Evolutionary conservation across 805 yeast genomes (phyloP).

Genomic region (Starmerella davenportii): DNA sequence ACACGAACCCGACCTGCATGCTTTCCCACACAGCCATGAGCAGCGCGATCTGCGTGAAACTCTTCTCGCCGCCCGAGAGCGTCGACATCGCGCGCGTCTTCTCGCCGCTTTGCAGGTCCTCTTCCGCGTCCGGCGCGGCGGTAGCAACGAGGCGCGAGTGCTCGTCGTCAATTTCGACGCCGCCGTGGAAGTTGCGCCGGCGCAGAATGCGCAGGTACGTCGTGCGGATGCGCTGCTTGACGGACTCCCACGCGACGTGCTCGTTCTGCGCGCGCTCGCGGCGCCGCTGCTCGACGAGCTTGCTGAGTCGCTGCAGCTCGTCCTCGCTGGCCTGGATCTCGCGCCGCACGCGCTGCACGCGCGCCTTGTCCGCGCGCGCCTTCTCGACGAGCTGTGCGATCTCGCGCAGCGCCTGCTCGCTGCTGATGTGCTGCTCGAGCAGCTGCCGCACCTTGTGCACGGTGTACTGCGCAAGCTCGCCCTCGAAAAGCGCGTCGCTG

Average conservation of each 20-base stretch:
- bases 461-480: neutral
- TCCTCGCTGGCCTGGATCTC: neutral
- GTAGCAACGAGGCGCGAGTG: conserved; percentile 15
- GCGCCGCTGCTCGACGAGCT: neutral
- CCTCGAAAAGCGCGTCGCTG: neutral
- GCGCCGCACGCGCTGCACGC: neutral
- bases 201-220: conserved; percentile 17
- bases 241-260: conserved; percentile 5
- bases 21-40: conserved; percentile 81
- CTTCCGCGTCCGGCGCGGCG: conserved; percentile 17
- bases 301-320: neutral
- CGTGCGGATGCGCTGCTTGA: conserved; percentile 4
- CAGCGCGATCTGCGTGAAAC: conserved; percentile 79
- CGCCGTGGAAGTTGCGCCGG: conserved; percentile 55
- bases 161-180: conserved; percentile 42
- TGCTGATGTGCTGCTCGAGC: neutral
- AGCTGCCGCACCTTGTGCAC: neutral
- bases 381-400: neutral
- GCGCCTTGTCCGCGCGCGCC: neutral
- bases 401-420: neutral
- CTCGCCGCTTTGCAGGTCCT: conserved; percentile 17
- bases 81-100: conserved; percentile 53
- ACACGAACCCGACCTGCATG: conserved; percentile 74
- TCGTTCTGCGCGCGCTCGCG: conserved; percentile 3
- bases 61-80: conserved; percentile 91